Conservation (phyloP, 306 rosid genomes). For the Vicia villosa region DNA sequence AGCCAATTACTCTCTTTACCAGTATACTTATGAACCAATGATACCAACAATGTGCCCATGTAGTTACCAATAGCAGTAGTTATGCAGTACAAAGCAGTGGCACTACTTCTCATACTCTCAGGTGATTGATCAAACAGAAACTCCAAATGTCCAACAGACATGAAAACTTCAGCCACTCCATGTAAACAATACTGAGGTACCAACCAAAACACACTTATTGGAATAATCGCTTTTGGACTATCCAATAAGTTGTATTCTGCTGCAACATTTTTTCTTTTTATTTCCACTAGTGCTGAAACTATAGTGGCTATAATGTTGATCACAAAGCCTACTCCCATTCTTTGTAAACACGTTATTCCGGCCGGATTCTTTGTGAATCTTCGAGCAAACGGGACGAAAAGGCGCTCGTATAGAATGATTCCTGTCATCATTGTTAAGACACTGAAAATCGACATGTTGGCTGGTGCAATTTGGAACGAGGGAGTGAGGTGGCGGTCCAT, state of each 20-base stretch:
- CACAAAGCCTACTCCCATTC: conserved; percentile 76
- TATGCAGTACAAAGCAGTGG: conserved; percentile 66
- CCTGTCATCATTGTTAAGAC: conserved; percentile 60
- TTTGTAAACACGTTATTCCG: conserved; percentile 74
- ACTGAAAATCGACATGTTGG: conserved; percentile 65
- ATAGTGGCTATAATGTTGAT: conserved; percentile 60
- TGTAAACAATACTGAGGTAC: conserved; percentile 69
- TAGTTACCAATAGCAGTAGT: conserved; percentile 58
- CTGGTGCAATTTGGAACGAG: conserved; percentile 69
- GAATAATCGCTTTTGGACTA: conserved; percentile 58
- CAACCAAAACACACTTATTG: conserved; percentile 75
- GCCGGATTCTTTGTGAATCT: conserved; percentile 61
- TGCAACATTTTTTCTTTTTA: conserved; percentile 60
- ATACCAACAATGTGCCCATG: conserved; percentile 57
- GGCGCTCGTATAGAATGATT: conserved; percentile 65
- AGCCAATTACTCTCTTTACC: conserved; percentile 63
- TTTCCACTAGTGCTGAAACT: conserved; percentile 59
- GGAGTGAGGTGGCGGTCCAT: conserved; percentile 64
- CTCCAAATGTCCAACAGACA: conserved; percentile 78
- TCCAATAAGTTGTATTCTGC: conserved; percentile 51
- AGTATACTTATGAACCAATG: conserved; percentile 53
- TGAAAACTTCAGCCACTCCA: conserved; percentile 74
- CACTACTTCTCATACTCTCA: conserved; percentile 77
- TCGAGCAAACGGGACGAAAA: conserved; percentile 58
- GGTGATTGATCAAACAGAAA: conserved; percentile 83